Percentiles rank a stretch among this genome's conserved stretches.
Evolutionary conservation across 441 rosid species (phyloP).

Genomic region (Manihot esculenta): DNA sequence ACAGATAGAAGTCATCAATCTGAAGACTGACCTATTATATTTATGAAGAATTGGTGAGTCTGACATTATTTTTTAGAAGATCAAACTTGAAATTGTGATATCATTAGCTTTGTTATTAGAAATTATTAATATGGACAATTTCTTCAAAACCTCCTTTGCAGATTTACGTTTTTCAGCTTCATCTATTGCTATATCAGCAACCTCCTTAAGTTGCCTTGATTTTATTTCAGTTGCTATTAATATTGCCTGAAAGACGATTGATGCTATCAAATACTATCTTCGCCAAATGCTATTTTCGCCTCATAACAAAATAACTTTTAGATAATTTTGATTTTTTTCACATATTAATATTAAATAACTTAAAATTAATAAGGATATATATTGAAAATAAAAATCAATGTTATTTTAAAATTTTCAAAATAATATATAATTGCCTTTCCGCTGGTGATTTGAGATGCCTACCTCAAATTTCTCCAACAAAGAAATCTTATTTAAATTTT

Average conservation of each 20-base stretch:
- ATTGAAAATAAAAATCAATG: too few relatives aligned
- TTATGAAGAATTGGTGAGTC: not conserved
- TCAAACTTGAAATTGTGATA: conserved; percentile 1
- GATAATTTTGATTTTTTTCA: too few relatives aligned
- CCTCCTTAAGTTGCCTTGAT: conserved; percentile 48
- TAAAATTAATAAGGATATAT: too few relatives aligned
- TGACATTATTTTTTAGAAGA: not conserved
- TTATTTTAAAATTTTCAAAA: too few relatives aligned
- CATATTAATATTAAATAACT: too few relatives aligned
- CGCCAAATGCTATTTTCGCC: too few relatives aligned
- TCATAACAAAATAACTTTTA: too few relatives aligned
- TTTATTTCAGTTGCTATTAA: conserved; percentile 60
- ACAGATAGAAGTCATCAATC: conserved; percentile 7
- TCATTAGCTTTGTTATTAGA: not conserved
- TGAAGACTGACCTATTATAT: conserved; percentile 4
- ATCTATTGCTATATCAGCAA: conserved; percentile 54
- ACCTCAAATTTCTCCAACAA: not conserved
- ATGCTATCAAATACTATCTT: too few relatives aligned
- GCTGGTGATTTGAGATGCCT: conserved; percentile 3
- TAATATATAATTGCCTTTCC: not conserved
- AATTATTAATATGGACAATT: not conserved
- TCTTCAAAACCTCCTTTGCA: conserved; percentile 41
- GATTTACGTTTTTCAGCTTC: conserved; percentile 71
- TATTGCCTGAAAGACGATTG: conserved; percentile 46
- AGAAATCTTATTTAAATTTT: not conserved